Evolutionary conservation across 805 yeast genomes (phyloP).

Genomic region (Nakazawaea molendinolei): DNA sequence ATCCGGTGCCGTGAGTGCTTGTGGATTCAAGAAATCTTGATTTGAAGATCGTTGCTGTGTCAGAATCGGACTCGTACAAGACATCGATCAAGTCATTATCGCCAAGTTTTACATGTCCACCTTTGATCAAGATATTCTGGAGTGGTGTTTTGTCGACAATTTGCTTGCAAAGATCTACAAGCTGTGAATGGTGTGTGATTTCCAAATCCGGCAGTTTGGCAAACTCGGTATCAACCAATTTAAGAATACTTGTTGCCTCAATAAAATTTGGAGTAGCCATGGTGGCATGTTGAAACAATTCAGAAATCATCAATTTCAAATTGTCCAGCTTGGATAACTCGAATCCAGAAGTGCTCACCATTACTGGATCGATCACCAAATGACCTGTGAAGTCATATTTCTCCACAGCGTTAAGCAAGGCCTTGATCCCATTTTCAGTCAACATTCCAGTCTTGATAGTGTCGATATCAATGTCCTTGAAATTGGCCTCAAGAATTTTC

Average conservation of each 20-base stretch:
- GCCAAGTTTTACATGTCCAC: constrained; percentile 64
- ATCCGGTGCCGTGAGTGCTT: constrained; percentile 83
- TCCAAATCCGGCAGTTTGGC: constrained; percentile 12
- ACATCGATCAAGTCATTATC: constrained; percentile 39
- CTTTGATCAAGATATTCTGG: constrained; percentile 60
- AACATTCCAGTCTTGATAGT: constrained; percentile 80
- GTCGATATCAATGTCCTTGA: constrained; percentile 53
- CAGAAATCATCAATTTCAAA: constrained; percentile 32
- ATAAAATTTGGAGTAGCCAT: constrained; percentile 70
- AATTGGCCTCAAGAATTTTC: constrained; percentile 44
- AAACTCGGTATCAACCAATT: constrained; percentile 21
- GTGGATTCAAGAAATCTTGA: constrained; percentile 39
- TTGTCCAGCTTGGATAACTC: constrained; percentile 43
- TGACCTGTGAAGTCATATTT: constrained; percentile 24
- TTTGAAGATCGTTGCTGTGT: constrained; percentile 34
- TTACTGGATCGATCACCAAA: constrained; percentile 75
- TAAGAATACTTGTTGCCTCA: constrained; percentile 48
- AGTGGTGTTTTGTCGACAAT: constrained; percentile 36
- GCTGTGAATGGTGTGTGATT: neutral
- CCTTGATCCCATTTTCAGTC: constrained; percentile 45
- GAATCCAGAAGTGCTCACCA: constrained; percentile 77
- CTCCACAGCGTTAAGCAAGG: constrained; percentile 31
- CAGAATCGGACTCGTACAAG: constrained; percentile 36
- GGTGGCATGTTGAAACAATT: constrained; percentile 44
- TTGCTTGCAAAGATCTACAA: constrained; percentile 25